Evolutionary conservation across 345 rosid genomes (phyloP).

Genomic region (Geranium rotundifolium): DNA sequence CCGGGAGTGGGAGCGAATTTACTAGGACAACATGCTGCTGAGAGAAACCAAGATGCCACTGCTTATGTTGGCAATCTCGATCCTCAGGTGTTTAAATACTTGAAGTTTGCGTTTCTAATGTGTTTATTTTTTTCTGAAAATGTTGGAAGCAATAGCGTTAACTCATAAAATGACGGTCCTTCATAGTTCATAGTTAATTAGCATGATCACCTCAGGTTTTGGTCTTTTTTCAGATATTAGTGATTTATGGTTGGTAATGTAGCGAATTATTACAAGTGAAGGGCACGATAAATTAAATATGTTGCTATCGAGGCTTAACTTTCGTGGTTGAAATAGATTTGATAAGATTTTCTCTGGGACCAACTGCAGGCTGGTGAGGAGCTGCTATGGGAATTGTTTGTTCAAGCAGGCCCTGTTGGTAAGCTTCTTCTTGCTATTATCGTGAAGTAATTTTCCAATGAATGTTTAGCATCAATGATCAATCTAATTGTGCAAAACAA

Average conservation of each 20-base stretch:
- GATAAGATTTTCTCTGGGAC: neutral
- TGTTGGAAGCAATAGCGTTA: too few relatives aligned
- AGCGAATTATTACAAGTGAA: too few relatives aligned
- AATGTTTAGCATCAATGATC: too few relatives aligned
- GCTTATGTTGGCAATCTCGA: constrained; percentile 88
- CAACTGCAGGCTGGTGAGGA: constrained; percentile 56
- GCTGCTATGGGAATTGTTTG: constrained; percentile 91
- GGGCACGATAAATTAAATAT: neutral
- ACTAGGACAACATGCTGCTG: constrained; percentile 94
- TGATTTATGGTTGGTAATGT: too few relatives aligned
- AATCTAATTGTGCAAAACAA: too few relatives aligned
- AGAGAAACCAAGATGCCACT: constrained; percentile 97
- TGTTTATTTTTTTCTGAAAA: neutral
- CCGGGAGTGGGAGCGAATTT: constrained; percentile 97
- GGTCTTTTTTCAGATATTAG: too few relatives aligned
- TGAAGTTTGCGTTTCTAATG: neutral
- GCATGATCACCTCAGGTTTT: too few relatives aligned
- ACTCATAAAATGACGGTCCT: too few relatives aligned
- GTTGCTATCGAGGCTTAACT: neutral
- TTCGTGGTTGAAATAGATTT: neutral
- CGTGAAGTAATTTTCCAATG: too few relatives aligned
- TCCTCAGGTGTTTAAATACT: constrained; percentile 41
- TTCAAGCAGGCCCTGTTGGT: constrained; percentile 99
- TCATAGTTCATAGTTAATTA: too few relatives aligned
- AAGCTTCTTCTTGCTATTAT: constrained; percentile 4